Percentiles rank a stretch among this genome's conserved stretches.
Evolutionary conservation across 257 asterid species (phyloP).

Genomic region (Solanum ahanhuiri): DNA sequence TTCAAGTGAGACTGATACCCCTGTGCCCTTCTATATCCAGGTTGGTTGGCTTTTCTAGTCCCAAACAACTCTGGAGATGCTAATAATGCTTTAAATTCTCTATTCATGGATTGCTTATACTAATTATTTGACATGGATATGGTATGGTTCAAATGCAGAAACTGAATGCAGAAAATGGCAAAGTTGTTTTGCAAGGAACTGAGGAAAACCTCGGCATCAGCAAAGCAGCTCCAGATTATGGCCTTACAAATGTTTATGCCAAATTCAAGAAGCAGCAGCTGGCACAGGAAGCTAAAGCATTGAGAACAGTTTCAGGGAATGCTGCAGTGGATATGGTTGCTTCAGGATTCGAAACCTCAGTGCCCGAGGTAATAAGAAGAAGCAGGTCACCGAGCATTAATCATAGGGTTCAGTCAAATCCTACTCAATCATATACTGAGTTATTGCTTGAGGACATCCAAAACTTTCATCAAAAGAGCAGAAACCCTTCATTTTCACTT

Average conservation of each 20-base stretch:
- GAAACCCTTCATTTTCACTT: constrained; percentile 30
- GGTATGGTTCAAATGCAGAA: constrained; percentile 24
- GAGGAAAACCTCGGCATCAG: constrained; percentile 2
- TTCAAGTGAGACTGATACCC: constrained; percentile 61
- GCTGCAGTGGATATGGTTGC: constrained; percentile 33
- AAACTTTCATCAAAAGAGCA: constrained; percentile 82
- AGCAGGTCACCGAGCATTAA: constrained; percentile 60
- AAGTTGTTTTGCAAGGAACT: constrained; percentile 4
- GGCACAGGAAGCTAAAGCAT: not conserved
- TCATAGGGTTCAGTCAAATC: constrained; percentile 36
- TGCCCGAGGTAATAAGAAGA: constrained; percentile 25
- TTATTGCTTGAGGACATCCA: constrained; percentile 85
- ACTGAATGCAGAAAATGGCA: constrained; percentile 22
- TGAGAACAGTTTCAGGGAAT: constrained; percentile 4
- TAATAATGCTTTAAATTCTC: not conserved
- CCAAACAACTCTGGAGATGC: not conserved
- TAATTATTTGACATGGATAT: not conserved
- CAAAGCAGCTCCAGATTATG: constrained; percentile 4
- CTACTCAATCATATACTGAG: constrained; percentile 61
- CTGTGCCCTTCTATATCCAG: not conserved
- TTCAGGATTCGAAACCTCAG: constrained; percentile 26
- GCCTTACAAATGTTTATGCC: not conserved
- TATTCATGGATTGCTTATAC: not conserved
- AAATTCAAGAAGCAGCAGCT: constrained; percentile 23
- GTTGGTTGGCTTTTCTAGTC: not conserved